A percentile compares a stretch with the other conserved stretches of the same genome.
phyloP scores from a whole-genome alignment of 345 rosid genomes.

The Kandelia obovata region DNA sequence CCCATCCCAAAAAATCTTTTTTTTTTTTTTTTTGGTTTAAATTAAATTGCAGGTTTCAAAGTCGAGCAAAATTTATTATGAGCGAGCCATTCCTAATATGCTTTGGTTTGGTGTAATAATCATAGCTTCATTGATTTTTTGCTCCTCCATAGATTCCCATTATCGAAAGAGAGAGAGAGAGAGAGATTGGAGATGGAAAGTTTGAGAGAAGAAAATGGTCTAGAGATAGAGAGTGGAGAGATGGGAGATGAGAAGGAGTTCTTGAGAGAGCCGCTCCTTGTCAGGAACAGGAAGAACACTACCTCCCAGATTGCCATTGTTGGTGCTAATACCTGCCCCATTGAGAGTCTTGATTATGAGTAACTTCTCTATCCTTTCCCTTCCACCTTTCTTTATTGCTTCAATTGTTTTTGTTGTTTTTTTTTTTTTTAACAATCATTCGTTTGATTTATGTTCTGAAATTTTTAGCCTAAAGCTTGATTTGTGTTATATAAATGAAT shows the following conservation, averaged over 20 bases:
- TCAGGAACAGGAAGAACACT: constrained; percentile 51
- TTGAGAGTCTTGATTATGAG: constrained; percentile 96
- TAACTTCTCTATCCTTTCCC: constrained; percentile 12
- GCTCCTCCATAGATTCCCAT: too few species aligned
- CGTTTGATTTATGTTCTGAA: not conserved
- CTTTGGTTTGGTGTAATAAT: too few species aligned
- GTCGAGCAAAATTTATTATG: too few species aligned
- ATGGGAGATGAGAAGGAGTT: constrained; percentile 15
- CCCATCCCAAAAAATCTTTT: too few species aligned
- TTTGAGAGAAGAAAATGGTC: not conserved
- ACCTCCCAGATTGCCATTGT: constrained; percentile 92
- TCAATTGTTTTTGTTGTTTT: not conserved
- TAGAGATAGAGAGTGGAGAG: constrained; percentile 23
- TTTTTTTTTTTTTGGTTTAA: too few species aligned
- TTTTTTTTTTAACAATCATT: not conserved
- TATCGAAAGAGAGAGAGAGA: too few species aligned
- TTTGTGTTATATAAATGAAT: too few species aligned
- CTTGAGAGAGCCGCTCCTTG: constrained; percentile 50
- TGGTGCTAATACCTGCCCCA: constrained; percentile 77
- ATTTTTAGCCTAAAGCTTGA: too few species aligned
- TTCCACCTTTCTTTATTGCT: not conserved
- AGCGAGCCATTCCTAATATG: too few species aligned
- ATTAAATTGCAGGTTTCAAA: too few species aligned
- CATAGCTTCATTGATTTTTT: too few species aligned
- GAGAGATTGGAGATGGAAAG: too few species aligned